These are phyloP conservation scores for Lachancea quebecensis DNA, from an alignment of 805 yeast species.

Conservation along the genomic window DNA sequence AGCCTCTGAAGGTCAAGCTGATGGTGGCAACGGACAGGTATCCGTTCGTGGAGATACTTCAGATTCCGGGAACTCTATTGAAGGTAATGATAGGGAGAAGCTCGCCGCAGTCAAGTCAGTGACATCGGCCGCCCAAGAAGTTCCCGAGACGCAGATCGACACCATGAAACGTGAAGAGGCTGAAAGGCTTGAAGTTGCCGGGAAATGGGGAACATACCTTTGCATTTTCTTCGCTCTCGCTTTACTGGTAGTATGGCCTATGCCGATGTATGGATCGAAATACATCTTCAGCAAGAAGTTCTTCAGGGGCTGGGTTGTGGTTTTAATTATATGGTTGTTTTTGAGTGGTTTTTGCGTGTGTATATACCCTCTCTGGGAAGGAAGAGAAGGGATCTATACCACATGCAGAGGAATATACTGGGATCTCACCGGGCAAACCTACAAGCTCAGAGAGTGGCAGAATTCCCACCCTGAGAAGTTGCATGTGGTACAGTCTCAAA, in stretches of 20 bases:
- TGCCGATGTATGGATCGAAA: conserved; percentile 85
- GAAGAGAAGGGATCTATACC: conserved; percentile 56
- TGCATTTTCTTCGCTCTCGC: conserved; percentile 57
- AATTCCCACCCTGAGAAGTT: conserved; percentile 61
- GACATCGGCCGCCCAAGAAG: conserved; percentile 28
- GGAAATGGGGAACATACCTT: conserved; percentile 53
- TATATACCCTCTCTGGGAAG: conserved; percentile 67
- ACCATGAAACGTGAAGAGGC: conserved; percentile 42
- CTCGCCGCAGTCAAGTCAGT: conserved; percentile 29
- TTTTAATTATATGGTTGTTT: conserved; percentile 77
- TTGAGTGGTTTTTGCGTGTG: conserved; percentile 56
- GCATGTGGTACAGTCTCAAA: conserved; percentile 66
- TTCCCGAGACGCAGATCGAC: conserved; percentile 15
- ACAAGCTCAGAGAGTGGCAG: conserved; percentile 75
- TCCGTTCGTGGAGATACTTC: conserved; percentile 5
- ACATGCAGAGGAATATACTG: conserved; percentile 75
- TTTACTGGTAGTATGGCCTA: conserved; percentile 76
- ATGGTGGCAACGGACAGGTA: conserved; percentile 13
- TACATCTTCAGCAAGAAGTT: conserved; percentile 69
- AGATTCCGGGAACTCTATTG: conserved; percentile 2
- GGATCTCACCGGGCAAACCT: conserved; percentile 72
- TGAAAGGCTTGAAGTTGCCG: conserved; percentile 44
- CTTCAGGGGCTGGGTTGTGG: conserved; percentile 87
- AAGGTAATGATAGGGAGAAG: conserved; percentile 11
- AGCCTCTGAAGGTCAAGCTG: conserved; percentile 35